These are phyloP conservation scores for Triticum timopheevii DNA, from an alignment of 176 grass and related monocot species.

Conservation along the genomic window DNA sequence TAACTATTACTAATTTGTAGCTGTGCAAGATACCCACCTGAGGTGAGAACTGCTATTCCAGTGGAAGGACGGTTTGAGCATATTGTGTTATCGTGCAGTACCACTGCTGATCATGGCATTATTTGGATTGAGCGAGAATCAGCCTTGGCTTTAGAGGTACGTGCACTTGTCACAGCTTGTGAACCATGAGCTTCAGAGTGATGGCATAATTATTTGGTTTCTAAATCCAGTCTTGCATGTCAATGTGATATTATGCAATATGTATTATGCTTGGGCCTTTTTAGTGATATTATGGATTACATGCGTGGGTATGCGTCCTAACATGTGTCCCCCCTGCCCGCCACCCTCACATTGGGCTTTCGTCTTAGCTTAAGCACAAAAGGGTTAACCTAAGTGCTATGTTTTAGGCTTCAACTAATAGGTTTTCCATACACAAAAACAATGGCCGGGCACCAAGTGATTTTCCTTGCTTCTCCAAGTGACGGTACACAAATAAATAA, in stretches of 20 bases:
- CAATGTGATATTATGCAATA: neutral
- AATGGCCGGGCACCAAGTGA: neutral
- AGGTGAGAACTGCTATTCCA: constrained; percentile 93
- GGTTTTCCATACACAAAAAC: neutral
- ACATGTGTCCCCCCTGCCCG: neutral
- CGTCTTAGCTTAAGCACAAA: neutral
- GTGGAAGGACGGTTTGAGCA: constrained; percentile 96
- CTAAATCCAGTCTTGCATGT: constrained; percentile 11
- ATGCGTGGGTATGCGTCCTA: neutral
- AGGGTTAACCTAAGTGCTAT: neutral
- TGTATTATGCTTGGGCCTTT: neutral
- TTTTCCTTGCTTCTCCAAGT: constrained; percentile 4
- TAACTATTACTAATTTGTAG: constrained; percentile 31
- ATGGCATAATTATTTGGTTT: neutral
- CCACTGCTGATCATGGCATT: constrained; percentile 96
- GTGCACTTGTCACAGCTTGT: constrained; percentile 4
- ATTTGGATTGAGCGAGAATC: constrained; percentile 89
- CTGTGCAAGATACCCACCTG: constrained; percentile 93
- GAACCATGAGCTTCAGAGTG: neutral
- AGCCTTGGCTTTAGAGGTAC: constrained; percentile 79
- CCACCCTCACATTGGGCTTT: neutral
- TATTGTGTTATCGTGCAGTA: constrained; percentile 94
- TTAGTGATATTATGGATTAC: neutral
- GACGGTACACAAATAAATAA: neutral
- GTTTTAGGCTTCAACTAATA: neutral